Evolutionary conservation across 2,329 filamentous ascomycete species (phyloP), one percentile per base, ranked within the genome.

Genomic region (Aspergillus ibericus): DNA sequence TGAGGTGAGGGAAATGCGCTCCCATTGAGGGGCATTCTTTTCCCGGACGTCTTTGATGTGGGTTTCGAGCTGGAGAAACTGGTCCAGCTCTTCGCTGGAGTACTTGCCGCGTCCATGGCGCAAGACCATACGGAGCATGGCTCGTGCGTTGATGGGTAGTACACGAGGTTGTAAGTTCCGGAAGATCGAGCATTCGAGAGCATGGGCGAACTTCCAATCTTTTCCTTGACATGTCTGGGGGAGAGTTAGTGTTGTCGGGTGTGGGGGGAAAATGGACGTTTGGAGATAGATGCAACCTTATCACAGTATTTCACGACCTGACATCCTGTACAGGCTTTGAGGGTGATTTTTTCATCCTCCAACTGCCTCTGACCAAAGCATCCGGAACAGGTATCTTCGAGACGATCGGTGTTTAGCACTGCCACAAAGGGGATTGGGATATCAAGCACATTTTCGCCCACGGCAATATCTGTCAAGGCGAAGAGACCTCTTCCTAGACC

Each of bases 191-290:
- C 86, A 89, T 71, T 88, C 85, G 58, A 81, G 72, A 55, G 85
- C 85, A 73, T 89, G 86, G 9, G 78, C 77, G 16, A 78, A 75
- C 53, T 80, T 82, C 86, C 86, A 89, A 25, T 85, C 81, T 65
- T 80, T 77, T 44, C 77, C 73, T 74, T 89, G 86, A 68, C 86
- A 89, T 27, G 67, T 73, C 83, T 87, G 25, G 29, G n/a, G 55
- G 50, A 44, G 25, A 16, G 47, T 2, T 15, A 4, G 22, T 36
- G 36, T 59, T 25, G 62, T 57, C 55, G n/a, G 12, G 13, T n/a
- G n/a, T n/a, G n/a, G n/a, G n/a, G n/a, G 22, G 10, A 8, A 10
- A n/a, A 5, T 25, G 20, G 8, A 4, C 35, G 36, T 27, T 27
- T 34, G 52, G 48, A 49, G 25, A 70, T 77, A 12, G 32, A 15